phyloP scores from a whole-genome alignment of 495 filamentous ascomycete species.

The Immersiella caudata region DNA sequence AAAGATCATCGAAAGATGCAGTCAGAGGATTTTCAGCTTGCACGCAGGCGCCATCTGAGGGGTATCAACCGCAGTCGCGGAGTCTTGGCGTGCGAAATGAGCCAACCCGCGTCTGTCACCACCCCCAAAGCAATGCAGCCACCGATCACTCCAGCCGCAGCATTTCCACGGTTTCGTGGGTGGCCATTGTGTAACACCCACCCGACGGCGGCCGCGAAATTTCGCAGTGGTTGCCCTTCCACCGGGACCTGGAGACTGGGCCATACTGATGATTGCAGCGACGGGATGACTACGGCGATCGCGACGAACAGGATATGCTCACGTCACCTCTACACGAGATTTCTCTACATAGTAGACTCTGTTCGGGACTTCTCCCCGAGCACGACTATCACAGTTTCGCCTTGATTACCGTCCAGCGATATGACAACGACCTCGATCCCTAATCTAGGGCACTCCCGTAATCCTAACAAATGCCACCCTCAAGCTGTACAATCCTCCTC shows the following conservation, averaged over 20 bases:
- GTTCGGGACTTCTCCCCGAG: neutral
- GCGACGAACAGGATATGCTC: neutral
- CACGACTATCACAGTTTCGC: neutral
- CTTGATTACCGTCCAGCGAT: neutral
- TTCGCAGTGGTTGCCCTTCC: conserved; percentile 7
- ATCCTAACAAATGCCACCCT: neutral
- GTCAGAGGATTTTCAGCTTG: neutral
- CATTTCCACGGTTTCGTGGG: neutral
- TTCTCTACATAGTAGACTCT: neutral
- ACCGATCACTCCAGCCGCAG: conserved; percentile 2
- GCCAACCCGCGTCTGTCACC: neutral
- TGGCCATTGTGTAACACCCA: neutral
- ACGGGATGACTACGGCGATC: neutral
- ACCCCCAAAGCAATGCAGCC: neutral
- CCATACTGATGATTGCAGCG: neutral
- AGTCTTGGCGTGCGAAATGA: neutral
- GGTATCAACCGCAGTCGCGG: neutral
- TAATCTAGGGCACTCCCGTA: neutral
- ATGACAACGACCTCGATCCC: neutral
- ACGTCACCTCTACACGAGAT: neutral
- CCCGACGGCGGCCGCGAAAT: neutral
- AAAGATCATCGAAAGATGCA: neutral
- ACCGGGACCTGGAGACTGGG: neutral
- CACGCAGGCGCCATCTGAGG: neutral
- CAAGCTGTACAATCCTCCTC: neutral